Conservation (phyloP, 177 flowering plant genomes). For the Vitis hybrid region DNA sequence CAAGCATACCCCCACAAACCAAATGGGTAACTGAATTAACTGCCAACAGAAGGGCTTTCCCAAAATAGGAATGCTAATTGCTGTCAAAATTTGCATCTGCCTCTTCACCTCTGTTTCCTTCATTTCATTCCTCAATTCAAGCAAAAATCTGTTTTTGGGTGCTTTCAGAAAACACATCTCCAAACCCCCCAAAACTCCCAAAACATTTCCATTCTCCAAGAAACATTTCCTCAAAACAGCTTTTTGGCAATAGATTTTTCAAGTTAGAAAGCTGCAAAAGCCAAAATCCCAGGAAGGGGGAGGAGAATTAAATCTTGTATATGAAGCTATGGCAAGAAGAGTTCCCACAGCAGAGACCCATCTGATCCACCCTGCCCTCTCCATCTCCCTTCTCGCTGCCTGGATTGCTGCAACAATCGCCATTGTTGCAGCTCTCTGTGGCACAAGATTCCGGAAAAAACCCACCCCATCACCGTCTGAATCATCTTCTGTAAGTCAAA, state of each 20-base stretch:
- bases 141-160: constrained; percentile 26
- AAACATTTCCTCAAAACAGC: neutral
- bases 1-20: too few relatives aligned
- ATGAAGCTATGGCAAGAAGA: constrained; percentile 38
- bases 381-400: constrained; percentile 21
- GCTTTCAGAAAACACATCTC: neutral
- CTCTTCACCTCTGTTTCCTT: constrained; percentile 22
- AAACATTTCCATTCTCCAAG: neutral
- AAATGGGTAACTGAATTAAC: constrained; percentile 11
- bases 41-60: neutral
- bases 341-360: constrained; percentile 20
- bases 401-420: constrained; percentile 29
- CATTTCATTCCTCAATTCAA: constrained; percentile 23
- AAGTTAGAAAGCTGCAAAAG: neutral
- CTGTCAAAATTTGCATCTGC: constrained; percentile 4
- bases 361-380: constrained; percentile 21
- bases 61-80: constrained; percentile 3
- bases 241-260: neutral
- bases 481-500: constrained; percentile 4
- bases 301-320: neutral
- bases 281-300: neutral
- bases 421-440: constrained; percentile 36
- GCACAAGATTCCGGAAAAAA: constrained; percentile 13
- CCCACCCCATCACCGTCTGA: constrained; percentile 12
- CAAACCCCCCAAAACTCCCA: neutral